A percentile compares a stretch with the other conserved stretches of the same genome.
These are phyloP conservation scores for Leccinum olivaceopallidum DNA, from an alignment of 768 basidiomycete species.

Conservation along the genomic window DNA sequence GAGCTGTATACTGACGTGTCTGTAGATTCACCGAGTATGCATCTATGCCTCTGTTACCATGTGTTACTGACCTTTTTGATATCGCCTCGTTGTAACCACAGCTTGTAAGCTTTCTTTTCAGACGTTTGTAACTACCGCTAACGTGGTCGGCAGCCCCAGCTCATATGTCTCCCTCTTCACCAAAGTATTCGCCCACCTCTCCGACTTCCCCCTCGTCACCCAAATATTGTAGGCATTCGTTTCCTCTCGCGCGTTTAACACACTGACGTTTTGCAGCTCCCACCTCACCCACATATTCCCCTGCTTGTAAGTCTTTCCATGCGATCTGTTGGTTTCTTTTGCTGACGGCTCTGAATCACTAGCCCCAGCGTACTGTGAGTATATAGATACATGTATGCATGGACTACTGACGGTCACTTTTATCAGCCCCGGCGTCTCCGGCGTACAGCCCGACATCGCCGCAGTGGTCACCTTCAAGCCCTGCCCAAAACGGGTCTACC, in stretches of 20 bases:
- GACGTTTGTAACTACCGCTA: conserved; percentile 3
- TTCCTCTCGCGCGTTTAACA: not conserved
- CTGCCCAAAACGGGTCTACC: conserved; percentile 53
- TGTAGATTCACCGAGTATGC: conserved; percentile 81
- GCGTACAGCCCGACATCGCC: conserved; percentile 87
- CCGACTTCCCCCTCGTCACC: conserved; percentile 92
- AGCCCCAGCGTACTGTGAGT: conserved; percentile 83
- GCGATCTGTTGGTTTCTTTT: not conserved
- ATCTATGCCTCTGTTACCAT: conserved; percentile 8
- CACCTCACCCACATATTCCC: conserved; percentile 85
- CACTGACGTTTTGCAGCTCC: conserved; percentile 53
- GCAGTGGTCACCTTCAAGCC: conserved; percentile 80
- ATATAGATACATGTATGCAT: not conserved
- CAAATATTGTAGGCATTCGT: conserved; percentile 71
- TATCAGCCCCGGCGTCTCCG: conserved; percentile 76
- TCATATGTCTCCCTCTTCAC: conserved; percentile 86
- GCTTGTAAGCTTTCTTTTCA: conserved; percentile 55
- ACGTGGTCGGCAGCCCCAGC: conserved; percentile 55
- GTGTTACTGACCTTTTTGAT: conserved; percentile 25
- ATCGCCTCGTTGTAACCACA: conserved; percentile 27
- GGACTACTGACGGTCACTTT: conserved; percentile 17
- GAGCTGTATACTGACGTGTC: conserved; percentile 1
- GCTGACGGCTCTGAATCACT: conserved; percentile 9
- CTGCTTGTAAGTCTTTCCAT: conserved; percentile 64
- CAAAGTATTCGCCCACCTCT: conserved; percentile 92